Evolutionary conservation across 192 early-diverging fungal genomes (phyloP).

Genomic region (Lunasporangiospora selenospora): DNA sequence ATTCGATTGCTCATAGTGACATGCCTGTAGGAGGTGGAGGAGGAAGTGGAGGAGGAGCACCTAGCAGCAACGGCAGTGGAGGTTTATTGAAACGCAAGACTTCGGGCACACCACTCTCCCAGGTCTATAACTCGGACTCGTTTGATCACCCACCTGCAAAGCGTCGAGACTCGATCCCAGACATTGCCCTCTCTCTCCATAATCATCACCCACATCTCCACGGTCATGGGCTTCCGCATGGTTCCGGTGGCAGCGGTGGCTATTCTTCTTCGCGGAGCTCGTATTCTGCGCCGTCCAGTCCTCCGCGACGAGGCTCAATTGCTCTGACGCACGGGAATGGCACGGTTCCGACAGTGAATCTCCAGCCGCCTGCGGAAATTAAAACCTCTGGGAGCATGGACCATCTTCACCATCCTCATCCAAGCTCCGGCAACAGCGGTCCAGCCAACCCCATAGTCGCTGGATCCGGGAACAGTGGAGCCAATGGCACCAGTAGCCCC

Average conservation of each 20-base stretch:
- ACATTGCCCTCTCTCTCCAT: slow-evolving; percentile 20
- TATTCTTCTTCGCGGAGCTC: slow-evolving; percentile 45
- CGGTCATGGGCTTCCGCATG: slow-evolving; percentile 22
- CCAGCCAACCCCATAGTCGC: not conserved
- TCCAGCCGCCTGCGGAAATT: slow-evolving; percentile 32
- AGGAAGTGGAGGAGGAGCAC: too few relatives aligned
- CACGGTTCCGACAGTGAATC: slow-evolving; percentile 16
- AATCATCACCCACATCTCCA: slow-evolving; percentile 27
- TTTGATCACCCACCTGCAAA: slow-evolving; percentile 41
- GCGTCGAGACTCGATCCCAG: slow-evolving; percentile 52
- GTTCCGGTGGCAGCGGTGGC: slow-evolving; percentile 13
- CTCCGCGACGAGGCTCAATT: slow-evolving; percentile 35
- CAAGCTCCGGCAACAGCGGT: slow-evolving; percentile 7
- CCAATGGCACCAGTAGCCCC: not conserved
- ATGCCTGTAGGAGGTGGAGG: not conserved
- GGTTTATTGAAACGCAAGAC: slow-evolving; percentile 36
- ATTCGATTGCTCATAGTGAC: slow-evolving; percentile 30
- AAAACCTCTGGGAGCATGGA: slow-evolving; percentile 13
- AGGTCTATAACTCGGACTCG: slow-evolving; percentile 11
- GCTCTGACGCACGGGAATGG: slow-evolving; percentile 10
- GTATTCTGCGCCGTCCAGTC: slow-evolving; percentile 53
- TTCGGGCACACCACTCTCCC: slow-evolving; percentile 28
- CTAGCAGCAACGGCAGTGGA: not conserved
- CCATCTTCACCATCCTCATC: not conserved
- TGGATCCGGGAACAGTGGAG: slow-evolving; percentile 3